Conservation (phyloP, 305 asterid genomes). For the Petunia hybrid region DNA sequence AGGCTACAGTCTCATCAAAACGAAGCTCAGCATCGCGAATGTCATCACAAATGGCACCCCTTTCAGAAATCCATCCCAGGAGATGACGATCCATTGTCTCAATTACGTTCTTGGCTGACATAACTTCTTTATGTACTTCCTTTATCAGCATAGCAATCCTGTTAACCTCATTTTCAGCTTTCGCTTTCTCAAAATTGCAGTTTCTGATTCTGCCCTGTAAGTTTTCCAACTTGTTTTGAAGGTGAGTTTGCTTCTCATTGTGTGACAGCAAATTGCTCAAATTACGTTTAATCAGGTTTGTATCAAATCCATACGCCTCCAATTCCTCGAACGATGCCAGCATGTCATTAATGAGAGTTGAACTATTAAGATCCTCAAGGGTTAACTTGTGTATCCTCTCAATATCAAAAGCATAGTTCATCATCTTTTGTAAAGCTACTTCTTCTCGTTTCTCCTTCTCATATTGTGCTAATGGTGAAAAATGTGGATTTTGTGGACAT, state of each 20-base stretch:
- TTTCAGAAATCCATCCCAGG: not conserved
- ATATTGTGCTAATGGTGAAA: constrained; percentile 26
- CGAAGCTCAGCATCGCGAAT: constrained; percentile 22
- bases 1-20: constrained; percentile 12
- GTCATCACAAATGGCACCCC: constrained; percentile 8
- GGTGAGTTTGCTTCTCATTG: constrained; percentile 21
- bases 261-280: not conserved
- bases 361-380: constrained; percentile 22
- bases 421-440: constrained; percentile 27
- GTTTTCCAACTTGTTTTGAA: constrained; percentile 9
- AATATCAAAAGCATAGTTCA: constrained; percentile 8
- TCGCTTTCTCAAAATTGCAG: not conserved
- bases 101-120: constrained; percentile 5
- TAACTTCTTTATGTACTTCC: constrained; percentile 22
- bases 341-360: constrained; percentile 18
- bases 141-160: constrained; percentile 8
- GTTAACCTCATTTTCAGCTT: not conserved
- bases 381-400: constrained; percentile 31
- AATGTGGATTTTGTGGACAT: constrained; percentile 34
- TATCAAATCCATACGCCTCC: constrained; percentile 29
- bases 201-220: not conserved
- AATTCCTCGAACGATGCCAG: constrained; percentile 25
- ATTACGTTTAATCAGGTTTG: not conserved
- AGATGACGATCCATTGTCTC: constrained; percentile 21
- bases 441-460: constrained; percentile 21